Evolutionary conservation across 345 rosid species (phyloP), one percentile per base, ranked within the genome.

Genomic region (Citrus cavaleriei): DNA sequence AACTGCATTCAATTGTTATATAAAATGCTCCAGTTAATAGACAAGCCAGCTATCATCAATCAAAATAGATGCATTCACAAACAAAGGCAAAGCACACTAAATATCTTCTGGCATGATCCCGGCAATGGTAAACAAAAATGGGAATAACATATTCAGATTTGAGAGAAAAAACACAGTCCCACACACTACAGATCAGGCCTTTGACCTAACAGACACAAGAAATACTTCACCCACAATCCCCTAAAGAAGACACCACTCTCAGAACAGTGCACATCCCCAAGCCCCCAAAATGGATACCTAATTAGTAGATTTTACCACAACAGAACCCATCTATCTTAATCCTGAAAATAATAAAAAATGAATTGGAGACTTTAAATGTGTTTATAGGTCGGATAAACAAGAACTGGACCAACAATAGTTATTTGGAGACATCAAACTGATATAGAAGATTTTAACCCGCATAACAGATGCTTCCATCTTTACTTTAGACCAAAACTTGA

Each of bases 1-100:
- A 73, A 84, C 97, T 95, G 94, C 84, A 86, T 62, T 77, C 25
- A 69, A 82, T 60, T 66, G 22, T 38, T 28, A 34, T 38, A 10
- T n/a, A 51, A 46, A 9, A 71, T 5, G 32, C 35, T 58, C 16
- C 27, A 37, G 37, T 73, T 9, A 58, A 60, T 16, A 3, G 32
- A 59, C 1, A 13, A 68, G 37, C 18, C 46, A 22, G 34, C 67
- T 7, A 34, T 24, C 34, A 34, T 32, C 62, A 54, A 49, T 34
- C 22, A 27, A 68, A 24, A 46, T 28, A 61, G 18, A 27, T 30
- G 22, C 28, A 24, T 38, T 21, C 35, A 42, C 21, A 6, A 30
- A n/a, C 28, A 73, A 10, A 27, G 42, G 21, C 32, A 66, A 42
- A 54, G 37, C 24, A 28, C 25, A 30, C 7, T 42, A 42, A 74